A percentile compares a stretch with the other conserved stretches of the same genome.
These are phyloP conservation scores for Candida coquimbonensis DNA, from an alignment of 805 yeast species.

Conservation along the genomic window DNA sequence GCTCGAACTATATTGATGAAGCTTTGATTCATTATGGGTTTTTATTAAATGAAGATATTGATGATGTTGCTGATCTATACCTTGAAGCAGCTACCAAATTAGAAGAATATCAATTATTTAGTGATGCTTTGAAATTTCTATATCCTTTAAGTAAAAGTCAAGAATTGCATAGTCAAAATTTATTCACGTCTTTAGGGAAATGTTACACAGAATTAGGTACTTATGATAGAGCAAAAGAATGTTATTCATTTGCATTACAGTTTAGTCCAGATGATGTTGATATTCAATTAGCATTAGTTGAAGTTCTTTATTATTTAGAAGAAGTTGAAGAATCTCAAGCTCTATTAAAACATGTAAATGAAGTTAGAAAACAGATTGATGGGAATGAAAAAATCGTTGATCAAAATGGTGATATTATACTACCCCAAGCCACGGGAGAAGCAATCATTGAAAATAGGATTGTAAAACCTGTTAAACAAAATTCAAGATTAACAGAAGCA, in stretches of 20 bases:
- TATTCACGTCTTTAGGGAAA: conserved; percentile 52
- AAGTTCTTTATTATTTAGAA: conserved; percentile 63
- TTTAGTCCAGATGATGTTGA: conserved; percentile 61
- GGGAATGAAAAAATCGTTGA: conserved; percentile 21
- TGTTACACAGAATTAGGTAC: conserved; percentile 73
- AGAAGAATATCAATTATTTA: conserved; percentile 59
- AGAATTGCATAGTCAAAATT: conserved; percentile 43
- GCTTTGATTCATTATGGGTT: conserved; percentile 65
- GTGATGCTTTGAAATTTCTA: conserved; percentile 71
- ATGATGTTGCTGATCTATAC: conserved; percentile 65
- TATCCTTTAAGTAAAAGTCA: conserved; percentile 48
- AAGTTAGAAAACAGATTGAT: conserved; percentile 25
- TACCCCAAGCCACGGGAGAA: not conserved
- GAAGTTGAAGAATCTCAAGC: conserved; percentile 50
- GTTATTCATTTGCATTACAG: conserved; percentile 47
- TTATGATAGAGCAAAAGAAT: conserved; percentile 54
- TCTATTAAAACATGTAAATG: conserved; percentile 47
- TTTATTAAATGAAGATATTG: conserved; percentile 48
- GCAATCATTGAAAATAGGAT: conserved; percentile 21
- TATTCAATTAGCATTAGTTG: conserved; percentile 72
- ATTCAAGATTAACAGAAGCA: conserved; percentile 27
- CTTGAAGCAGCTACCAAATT: conserved; percentile 70
- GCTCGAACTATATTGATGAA: conserved; percentile 55
- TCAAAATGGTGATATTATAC: conserved; percentile 3
- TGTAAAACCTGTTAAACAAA: conserved; percentile 23